Percentiles rank a stretch among this genome's conserved stretches.
These are phyloP conservation scores for Aspergillus asperescens DNA, from an alignment of 495 filamentous ascomycete genomes.

Conservation along the genomic window DNA sequence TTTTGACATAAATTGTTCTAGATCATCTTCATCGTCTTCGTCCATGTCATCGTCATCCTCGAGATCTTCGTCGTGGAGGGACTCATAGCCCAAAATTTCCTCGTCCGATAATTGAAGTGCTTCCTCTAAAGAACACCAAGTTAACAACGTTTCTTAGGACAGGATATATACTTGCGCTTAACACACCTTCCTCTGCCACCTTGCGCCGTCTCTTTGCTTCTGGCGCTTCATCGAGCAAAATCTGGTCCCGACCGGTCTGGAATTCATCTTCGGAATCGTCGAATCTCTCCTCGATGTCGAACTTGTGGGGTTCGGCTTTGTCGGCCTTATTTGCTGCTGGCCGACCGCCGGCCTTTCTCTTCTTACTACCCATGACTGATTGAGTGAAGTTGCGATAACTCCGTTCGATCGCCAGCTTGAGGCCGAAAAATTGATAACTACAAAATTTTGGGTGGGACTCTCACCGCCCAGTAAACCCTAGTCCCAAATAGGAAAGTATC, in stretches of 20 bases:
- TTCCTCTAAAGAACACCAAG: constrained; percentile 40
- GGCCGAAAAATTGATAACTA: constrained; percentile 18
- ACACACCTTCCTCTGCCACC: constrained; percentile 56
- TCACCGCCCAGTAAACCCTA: constrained; percentile 30
- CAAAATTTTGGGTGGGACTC: constrained; percentile 31
- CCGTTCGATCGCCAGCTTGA: neutral
- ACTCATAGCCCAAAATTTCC: constrained; percentile 69
- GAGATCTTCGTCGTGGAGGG: constrained; percentile 44
- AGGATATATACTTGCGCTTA: neutral
- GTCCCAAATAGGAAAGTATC: constrained; percentile 7
- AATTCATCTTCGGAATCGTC: constrained; percentile 93
- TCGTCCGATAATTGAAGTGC: constrained; percentile 74
- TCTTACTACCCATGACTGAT: constrained; percentile 67
- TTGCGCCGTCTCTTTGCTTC: constrained; percentile 69
- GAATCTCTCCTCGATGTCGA: constrained; percentile 69
- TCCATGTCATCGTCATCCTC: constrained; percentile 49
- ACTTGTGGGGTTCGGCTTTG: constrained; percentile 33
- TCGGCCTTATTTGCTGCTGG: constrained; percentile 45
- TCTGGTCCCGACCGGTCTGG: constrained; percentile 72
- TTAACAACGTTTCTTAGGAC: constrained; percentile 13
- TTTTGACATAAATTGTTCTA: constrained; percentile 20
- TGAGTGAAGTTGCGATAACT: neutral
- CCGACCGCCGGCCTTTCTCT: constrained; percentile 64
- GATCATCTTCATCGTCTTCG: constrained; percentile 34
- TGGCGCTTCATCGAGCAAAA: constrained; percentile 75